phyloP scores from a whole-genome alignment of 306 rosid genomes.

The Rubus parviflorus region DNA sequence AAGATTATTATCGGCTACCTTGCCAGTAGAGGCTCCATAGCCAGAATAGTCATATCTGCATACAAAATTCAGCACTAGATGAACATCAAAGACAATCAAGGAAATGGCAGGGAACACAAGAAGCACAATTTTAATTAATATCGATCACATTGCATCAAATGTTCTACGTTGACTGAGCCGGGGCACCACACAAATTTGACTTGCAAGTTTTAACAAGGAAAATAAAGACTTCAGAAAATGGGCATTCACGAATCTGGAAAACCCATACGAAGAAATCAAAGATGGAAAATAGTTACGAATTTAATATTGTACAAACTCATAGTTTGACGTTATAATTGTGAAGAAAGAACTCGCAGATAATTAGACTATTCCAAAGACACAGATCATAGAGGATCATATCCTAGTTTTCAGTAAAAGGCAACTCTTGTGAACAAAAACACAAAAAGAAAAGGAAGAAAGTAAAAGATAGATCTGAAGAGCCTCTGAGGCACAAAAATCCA shows the following conservation, averaged over 20 bases:
- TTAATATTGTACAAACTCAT: not conserved
- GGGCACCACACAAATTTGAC: not conserved
- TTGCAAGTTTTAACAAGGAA: not conserved
- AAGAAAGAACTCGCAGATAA: not conserved
- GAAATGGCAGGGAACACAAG: not conserved
- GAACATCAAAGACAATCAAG: slow-evolving; percentile 18
- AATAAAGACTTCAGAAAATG: not conserved
- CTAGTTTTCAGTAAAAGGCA: not conserved
- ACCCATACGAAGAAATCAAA: not conserved
- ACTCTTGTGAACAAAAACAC: not conserved
- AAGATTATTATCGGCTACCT: slow-evolving; percentile 52
- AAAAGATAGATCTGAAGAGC: slow-evolving; percentile 24
- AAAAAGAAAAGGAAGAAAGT: slow-evolving; percentile 1
- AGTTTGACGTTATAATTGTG: not conserved
- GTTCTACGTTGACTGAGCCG: not conserved
- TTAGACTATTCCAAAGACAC: not conserved
- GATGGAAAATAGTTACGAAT: not conserved
- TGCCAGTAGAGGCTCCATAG: slow-evolving; percentile 97
- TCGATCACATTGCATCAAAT: slow-evolving; percentile 2
- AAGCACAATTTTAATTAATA: slow-evolving; percentile 4
- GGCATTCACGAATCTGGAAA: slow-evolving; percentile 5
- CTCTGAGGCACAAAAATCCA: slow-evolving; percentile 48
- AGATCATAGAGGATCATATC: not conserved
- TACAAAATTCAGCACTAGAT: slow-evolving; percentile 27
- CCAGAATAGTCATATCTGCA: slow-evolving; percentile 99